phyloP scores from a whole-genome alignment of 306 rosid genomes.

The Aeschynomene evenia region DNA sequence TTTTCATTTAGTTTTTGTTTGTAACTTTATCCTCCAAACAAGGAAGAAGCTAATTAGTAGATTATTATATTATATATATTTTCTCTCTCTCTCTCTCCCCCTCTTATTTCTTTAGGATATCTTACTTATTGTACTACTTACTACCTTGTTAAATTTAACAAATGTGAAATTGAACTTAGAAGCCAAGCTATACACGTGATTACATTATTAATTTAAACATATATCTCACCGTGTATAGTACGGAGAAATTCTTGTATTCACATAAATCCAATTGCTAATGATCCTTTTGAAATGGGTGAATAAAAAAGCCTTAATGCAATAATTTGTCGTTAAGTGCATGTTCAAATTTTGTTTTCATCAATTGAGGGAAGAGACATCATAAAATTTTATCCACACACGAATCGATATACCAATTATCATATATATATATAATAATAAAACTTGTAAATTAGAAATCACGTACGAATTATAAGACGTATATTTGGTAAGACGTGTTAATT shows the following conservation, averaged over 20 bases:
- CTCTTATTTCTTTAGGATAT: background rate
- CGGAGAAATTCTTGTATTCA: background rate
- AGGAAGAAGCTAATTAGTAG: background rate
- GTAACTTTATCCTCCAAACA: slow-evolving; percentile 13
- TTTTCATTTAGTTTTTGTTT: background rate
- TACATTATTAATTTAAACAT: background rate
- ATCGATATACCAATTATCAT: background rate
- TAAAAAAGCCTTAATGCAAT: background rate
- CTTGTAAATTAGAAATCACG: background rate
- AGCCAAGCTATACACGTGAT: slow-evolving; percentile 21
- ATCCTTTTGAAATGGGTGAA: background rate
- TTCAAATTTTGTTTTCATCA: background rate
- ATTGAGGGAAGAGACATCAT: background rate
- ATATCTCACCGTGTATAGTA: background rate
- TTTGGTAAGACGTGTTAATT: background rate
- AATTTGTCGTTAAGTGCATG: background rate
- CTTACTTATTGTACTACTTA: background rate
- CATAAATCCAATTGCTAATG: background rate
- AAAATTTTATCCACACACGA: background rate
- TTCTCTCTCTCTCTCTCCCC: background rate
- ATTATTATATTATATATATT: background rate
- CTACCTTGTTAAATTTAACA: background rate
- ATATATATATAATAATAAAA: too few relatives aligned
- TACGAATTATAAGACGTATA: background rate
- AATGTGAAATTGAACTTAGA: slow-evolving; percentile 18